These are phyloP conservation scores for Asclepias syriaca DNA, from an alignment of 257 asterid genomes.

Conservation along the genomic window DNA sequence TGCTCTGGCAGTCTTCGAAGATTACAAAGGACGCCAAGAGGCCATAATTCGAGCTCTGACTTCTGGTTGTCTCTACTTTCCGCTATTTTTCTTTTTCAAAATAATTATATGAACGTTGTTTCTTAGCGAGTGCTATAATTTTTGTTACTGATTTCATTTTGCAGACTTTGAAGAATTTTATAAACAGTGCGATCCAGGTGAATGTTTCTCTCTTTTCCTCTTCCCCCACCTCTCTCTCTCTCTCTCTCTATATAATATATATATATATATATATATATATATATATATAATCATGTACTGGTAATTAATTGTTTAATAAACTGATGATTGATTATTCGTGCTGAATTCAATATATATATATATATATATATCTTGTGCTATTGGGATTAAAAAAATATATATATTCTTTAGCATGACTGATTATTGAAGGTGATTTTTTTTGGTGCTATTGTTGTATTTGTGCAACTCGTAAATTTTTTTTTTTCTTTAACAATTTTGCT, in stretches of 20 bases:
- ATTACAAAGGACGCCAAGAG: constrained; percentile 39
- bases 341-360: too few species aligned
- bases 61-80: constrained; percentile 21
- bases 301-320: too few species aligned
- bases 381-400: too few species aligned
- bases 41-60: constrained; percentile 47
- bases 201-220: not conserved
- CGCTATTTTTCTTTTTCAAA: not conserved
- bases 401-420: too few species aligned
- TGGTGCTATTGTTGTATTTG: not conserved
- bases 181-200: constrained; percentile 50
- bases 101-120: not conserved
- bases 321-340: too few species aligned
- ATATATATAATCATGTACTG: too few species aligned
- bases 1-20: constrained; percentile 38
- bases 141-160: not conserved
- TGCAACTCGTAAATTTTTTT: not conserved
- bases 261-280: too few species aligned
- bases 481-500: not conserved
- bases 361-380: too few species aligned
- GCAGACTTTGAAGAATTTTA: constrained; percentile 38
- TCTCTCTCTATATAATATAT: too few species aligned
- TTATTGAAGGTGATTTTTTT: not conserved
- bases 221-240: too few species aligned
- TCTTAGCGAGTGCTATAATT: not conserved